These are phyloP conservation scores for Spathaspora arborariae DNA, from an alignment of 805 yeast species.

Conservation along the genomic window DNA sequence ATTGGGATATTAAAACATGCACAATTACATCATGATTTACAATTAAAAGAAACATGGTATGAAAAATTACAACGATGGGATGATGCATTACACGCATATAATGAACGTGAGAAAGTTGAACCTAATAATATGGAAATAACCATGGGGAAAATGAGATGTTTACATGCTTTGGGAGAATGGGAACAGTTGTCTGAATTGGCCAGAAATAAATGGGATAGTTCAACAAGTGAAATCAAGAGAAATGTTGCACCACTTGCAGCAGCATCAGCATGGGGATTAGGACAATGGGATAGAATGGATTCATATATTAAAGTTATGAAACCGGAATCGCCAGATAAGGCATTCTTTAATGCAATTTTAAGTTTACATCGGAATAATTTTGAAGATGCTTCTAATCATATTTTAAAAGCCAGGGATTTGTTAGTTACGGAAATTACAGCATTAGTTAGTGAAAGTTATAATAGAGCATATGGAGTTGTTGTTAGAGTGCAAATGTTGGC, in stretches of 20 bases:
- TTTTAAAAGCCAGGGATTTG: constrained; percentile 80
- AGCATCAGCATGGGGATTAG: constrained; percentile 98
- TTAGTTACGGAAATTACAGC: constrained; percentile 93
- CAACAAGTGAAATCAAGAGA: constrained; percentile 70
- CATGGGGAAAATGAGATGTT: constrained; percentile 97
- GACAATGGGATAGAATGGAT: constrained; percentile 96
- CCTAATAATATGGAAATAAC: constrained; percentile 80
- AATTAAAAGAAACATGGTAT: constrained; percentile 95
- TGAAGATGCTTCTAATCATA: constrained; percentile 74
- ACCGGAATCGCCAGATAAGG: constrained; percentile 87
- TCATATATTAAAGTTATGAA: constrained; percentile 87
- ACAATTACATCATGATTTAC: constrained; percentile 83
- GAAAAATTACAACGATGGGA: constrained; percentile 98
- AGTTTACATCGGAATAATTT: constrained; percentile 83
- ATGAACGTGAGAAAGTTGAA: constrained; percentile 62
- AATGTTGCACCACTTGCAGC: constrained; percentile 96
- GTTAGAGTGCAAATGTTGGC: constrained; percentile 97
- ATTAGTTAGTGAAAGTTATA: constrained; percentile 89
- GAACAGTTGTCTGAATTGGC: constrained; percentile 85
- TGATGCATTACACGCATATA: constrained; percentile 89
- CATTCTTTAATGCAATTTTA: constrained; percentile 89
- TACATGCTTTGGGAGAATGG: constrained; percentile 99
- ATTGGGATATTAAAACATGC: constrained; percentile 95
- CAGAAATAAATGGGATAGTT: constrained; percentile 74
- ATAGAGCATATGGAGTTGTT: constrained; percentile 93